phyloP scores from a whole-genome alignment of 352 stramenopile genomes.

The Globisporangium nodosum region DNA sequence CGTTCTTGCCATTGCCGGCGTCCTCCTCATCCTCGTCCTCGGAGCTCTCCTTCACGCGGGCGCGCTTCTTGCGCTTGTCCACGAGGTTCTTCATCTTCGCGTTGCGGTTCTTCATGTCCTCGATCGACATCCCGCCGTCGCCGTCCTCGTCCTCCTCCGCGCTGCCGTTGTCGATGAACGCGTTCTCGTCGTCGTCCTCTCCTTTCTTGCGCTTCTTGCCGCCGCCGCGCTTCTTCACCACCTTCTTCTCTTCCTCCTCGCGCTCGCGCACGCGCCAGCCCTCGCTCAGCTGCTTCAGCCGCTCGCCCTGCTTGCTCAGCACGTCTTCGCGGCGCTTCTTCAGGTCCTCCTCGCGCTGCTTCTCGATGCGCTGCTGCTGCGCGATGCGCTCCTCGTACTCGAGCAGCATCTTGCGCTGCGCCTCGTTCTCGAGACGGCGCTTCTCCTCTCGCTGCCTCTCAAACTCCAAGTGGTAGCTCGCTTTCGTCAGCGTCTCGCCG shows the following conservation, averaged over 20 bases:
- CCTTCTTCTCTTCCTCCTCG: conserved; percentile 82
- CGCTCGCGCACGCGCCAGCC: conserved; percentile 78
- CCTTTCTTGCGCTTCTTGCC: conserved; percentile 71
- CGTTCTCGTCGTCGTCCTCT: conserved; percentile 30
- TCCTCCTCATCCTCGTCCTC: conserved; percentile 56
- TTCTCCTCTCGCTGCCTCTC: conserved; percentile 86
- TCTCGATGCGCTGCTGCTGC: conserved; percentile 49
- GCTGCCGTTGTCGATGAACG: conserved; percentile 17
- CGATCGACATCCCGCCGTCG: conserved; percentile 70
- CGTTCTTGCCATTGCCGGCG: conserved; percentile 9
- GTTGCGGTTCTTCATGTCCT: conserved; percentile 89
- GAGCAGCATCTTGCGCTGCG: conserved; percentile 69
- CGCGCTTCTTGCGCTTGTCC: conserved; percentile 80
- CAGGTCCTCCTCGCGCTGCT: conserved; percentile 48
- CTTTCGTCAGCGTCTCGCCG: conserved; percentile 80
- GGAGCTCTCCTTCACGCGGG: conserved; percentile 36
- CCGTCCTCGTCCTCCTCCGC: conserved; percentile 39
- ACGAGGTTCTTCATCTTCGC: conserved; percentile 81
- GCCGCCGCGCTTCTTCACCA: conserved; percentile 50
- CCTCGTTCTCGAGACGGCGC: conserved; percentile 73
- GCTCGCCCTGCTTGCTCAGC: conserved; percentile 77
- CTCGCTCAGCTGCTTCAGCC: conserved; percentile 73
- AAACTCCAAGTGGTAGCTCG: conserved; percentile 87
- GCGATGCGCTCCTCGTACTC: conserved; percentile 79
- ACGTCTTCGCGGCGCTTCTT: conserved; percentile 64